These are phyloP conservation scores for Smittium mucronatum DNA, from an alignment of 371 early-diverging fungal species.

Conservation along the genomic window DNA sequence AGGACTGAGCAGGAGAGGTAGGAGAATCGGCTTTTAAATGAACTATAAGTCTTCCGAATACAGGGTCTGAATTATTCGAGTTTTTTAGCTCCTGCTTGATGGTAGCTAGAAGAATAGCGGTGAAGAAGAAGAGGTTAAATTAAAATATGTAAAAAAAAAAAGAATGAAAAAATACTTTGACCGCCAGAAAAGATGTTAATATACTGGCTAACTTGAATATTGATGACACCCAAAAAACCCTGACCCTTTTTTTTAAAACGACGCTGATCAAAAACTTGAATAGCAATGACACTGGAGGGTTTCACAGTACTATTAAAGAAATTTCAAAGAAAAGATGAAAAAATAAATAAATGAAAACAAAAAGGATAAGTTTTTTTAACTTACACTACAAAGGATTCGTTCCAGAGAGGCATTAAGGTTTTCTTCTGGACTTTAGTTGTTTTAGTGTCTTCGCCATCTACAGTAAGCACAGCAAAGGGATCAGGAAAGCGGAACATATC, in stretches of 20 bases:
- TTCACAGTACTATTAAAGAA: neutral
- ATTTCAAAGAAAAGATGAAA: neutral
- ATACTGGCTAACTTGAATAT: conserved; percentile 64
- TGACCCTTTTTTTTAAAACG: conserved; percentile 84
- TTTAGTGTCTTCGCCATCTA: conserved; percentile 71
- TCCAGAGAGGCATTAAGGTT: conserved; percentile 72
- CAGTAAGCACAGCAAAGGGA: conserved; percentile 83
- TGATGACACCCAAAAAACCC: conserved; percentile 88
- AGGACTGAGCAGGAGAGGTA: neutral
- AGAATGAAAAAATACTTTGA: conserved; percentile 38
- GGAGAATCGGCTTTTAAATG: conserved; percentile 16
- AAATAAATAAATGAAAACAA: neutral
- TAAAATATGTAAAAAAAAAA: conserved; percentile 1
- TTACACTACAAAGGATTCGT: conserved; percentile 43
- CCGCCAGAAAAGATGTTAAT: conserved; percentile 55
- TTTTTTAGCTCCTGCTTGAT: conserved; percentile 73
- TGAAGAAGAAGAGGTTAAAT: conserved; percentile 10
- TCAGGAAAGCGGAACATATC: conserved; percentile 79
- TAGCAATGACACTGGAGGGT: conserved; percentile 58
- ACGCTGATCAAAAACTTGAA: conserved; percentile 93
- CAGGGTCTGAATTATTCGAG: conserved; percentile 58
- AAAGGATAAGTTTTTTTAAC: conserved; percentile 16
- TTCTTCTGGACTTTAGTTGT: conserved; percentile 62
- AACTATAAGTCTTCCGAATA: conserved; percentile 63
- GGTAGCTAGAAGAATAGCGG: conserved; percentile 46